phyloP scores from a whole-genome alignment of 2,329 filamentous ascomycete genomes.

The Sporothrix brunneoviolacea region DNA sequence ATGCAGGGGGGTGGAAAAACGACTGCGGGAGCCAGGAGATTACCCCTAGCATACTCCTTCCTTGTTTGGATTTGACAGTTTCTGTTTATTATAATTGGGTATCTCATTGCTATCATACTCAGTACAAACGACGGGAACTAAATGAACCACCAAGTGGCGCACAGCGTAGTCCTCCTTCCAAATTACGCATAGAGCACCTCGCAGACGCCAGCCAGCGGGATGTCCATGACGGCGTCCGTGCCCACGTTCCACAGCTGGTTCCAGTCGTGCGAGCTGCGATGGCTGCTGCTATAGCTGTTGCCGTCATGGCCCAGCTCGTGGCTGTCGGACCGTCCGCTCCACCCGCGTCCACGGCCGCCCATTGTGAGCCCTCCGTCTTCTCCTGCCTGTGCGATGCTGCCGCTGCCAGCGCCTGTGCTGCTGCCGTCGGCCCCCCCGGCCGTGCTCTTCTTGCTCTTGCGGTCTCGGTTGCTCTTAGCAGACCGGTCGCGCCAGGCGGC shows the following conservation, averaged over 20 bases:
- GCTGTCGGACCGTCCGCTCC: constrained; percentile 1
- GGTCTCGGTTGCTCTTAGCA: constrained; percentile 14
- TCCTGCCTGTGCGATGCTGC: constrained; percentile 23
- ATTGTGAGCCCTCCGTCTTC: constrained; percentile 19
- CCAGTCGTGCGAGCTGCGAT: constrained; percentile 53
- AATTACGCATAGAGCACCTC: constrained; percentile 82
- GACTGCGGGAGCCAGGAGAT: no score
- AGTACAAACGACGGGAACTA: not conserved
- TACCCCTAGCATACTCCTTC: no score
- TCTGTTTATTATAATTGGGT: no score
- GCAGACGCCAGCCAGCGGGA: constrained; percentile 89
- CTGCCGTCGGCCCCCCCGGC: constrained; percentile 18
- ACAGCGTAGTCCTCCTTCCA: no score
- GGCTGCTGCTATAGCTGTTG: not conserved
- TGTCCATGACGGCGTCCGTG: constrained; percentile 95
- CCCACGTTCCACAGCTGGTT: constrained; percentile 79
- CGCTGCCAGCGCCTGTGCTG: constrained; percentile 21
- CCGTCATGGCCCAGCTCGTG: not conserved
- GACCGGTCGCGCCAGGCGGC: constrained; percentile 9
- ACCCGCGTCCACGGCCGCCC: constrained; percentile 7
- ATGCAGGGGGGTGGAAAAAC: no score
- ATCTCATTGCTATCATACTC: not conserved
- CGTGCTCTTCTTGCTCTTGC: constrained; percentile 29
- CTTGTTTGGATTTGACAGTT: no score
- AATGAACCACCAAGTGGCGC: constrained; percentile 1